phyloP scores from a whole-genome alignment of 2,329 filamentous ascomycete species.

The Penicillium hordei region DNA sequence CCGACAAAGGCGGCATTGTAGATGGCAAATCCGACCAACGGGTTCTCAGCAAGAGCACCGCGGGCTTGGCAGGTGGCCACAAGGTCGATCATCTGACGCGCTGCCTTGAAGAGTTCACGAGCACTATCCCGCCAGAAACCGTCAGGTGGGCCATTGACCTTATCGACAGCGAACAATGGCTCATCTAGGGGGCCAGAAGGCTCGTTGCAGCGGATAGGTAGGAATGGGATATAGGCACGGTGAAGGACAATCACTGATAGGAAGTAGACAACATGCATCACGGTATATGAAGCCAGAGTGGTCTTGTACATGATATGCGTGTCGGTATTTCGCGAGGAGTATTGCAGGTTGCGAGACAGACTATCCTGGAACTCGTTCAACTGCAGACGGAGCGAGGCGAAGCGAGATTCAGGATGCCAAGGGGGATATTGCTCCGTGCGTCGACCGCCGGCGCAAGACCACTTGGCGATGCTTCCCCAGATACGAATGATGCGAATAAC shows the following conservation, averaged over 20 bases:
- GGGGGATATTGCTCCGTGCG: slow-evolving; percentile 52
- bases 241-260: slow-evolving; percentile 57
- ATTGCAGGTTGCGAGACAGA: slow-evolving; percentile 53
- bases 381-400: slow-evolving; percentile 47
- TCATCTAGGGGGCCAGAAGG: slow-evolving; percentile 56
- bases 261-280: slow-evolving; percentile 56
- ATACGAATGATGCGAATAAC: slow-evolving; percentile 57
- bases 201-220: slow-evolving; percentile 51
- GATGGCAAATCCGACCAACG: slow-evolving; percentile 56
- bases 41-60: slow-evolving; percentile 54
- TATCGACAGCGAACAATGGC: slow-evolving; percentile 47
- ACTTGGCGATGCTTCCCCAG: slow-evolving; percentile 56
- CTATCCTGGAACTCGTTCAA: slow-evolving; percentile 52
- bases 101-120: slow-evolving; percentile 52
- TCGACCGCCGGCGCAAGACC: slow-evolving; percentile 56
- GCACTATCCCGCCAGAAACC: slow-evolving; percentile 55
- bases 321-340: slow-evolving; percentile 53
- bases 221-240: slow-evolving; percentile 56
- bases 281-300: slow-evolving; percentile 53
- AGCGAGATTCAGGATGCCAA: slow-evolving; percentile 54
- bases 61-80: slow-evolving; percentile 53
- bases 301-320: slow-evolving; percentile 55
- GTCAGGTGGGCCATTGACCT: slow-evolving; percentile 42
- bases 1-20: slow-evolving; percentile 55
- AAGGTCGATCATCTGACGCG: slow-evolving; percentile 55